phyloP scores from a whole-genome alignment of 1,284 basidiomycete species.

The Phaffia rhodozyma region DNA sequence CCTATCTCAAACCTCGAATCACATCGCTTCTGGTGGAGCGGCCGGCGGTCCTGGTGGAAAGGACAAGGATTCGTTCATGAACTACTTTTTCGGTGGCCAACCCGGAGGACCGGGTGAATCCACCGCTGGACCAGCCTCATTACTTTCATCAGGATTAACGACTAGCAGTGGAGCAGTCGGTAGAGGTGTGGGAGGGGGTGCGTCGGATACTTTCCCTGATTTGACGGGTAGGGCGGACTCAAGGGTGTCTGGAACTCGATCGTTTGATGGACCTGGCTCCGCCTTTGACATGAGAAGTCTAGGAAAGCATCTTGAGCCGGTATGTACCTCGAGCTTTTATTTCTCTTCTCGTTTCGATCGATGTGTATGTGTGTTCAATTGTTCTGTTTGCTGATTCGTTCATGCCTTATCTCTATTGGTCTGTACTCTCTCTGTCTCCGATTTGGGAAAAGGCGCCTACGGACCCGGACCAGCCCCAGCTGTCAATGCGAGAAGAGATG shows the following conservation, averaged over 20 bases:
- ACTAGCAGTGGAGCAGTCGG: constrained; percentile 12
- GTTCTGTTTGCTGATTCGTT: not conserved
- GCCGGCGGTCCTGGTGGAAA: not conserved
- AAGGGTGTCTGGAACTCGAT: constrained; percentile 52
- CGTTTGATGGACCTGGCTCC: constrained; percentile 35
- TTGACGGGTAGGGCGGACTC: constrained; percentile 35
- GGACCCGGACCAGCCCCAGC: constrained; percentile 43
- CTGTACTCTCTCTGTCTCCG: not conserved
- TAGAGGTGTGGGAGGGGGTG: constrained; percentile 20
- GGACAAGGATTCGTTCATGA: constrained; percentile 79
- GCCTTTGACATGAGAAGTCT: constrained; percentile 98
- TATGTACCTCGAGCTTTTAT: constrained; percentile 38
- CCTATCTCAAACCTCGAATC: not conserved
- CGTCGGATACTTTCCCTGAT: constrained; percentile 29
- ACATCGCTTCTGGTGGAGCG: not conserved
- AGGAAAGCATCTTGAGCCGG: constrained; percentile 87
- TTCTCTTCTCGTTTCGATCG: not conserved
- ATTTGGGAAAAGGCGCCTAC: constrained; percentile 41
- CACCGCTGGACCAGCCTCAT: constrained; percentile 5
- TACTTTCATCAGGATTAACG: not conserved
- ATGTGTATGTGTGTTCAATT: not conserved
- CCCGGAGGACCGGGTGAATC: constrained; percentile 4
- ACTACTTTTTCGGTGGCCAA: constrained; percentile 83
- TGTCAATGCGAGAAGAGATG: constrained; percentile 81
- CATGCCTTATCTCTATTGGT: not conserved